phyloP scores from a whole-genome alignment of 1,284 basidiomycete species.

The Ustilago nuda region DNA sequence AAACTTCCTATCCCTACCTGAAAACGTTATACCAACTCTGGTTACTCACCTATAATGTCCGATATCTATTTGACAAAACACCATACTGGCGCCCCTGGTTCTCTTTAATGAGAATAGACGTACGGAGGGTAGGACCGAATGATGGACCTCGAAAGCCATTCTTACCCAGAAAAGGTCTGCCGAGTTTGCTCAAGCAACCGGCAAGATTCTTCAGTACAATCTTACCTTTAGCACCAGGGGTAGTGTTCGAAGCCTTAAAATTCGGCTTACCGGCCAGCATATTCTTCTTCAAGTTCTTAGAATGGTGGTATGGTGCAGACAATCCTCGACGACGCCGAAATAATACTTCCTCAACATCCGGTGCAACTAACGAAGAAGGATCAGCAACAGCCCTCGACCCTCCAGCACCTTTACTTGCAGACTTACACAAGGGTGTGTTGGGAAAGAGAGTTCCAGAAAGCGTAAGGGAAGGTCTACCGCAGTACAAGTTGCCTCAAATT shows the following conservation, averaged over 20 bases:
- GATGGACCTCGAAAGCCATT: conserved; percentile 43
- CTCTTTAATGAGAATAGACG: conserved; percentile 83
- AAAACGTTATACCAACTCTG: conserved; percentile 83
- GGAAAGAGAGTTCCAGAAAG: not conserved
- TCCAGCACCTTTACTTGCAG: conserved; percentile 14
- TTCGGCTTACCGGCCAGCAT: conserved; percentile 89
- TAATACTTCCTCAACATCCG: conserved; percentile 67
- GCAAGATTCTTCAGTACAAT: conserved; percentile 33
- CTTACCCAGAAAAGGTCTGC: conserved; percentile 44
- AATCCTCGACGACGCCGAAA: conserved; percentile 75
- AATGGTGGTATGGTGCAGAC: conserved; percentile 98
- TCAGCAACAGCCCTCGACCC: conserved; percentile 18
- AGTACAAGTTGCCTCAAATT: conserved; percentile 32
- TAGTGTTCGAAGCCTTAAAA: conserved; percentile 73
- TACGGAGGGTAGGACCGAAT: conserved; percentile 77
- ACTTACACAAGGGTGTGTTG: conserved; percentile 14
- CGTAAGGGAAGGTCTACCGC: not conserved
- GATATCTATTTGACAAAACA: conserved; percentile 89
- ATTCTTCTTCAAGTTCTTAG: conserved; percentile 95
- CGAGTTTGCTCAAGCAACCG: conserved; percentile 46
- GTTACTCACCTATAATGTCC: conserved; percentile 82
- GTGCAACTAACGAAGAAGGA: conserved; percentile 55
- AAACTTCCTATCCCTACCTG: conserved; percentile 79
- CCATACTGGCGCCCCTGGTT: conserved; percentile 91
- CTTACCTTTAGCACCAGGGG: conserved; percentile 39